Evolutionary conservation across 306 rosid genomes (phyloP).

Genomic region (Ziziphus jujuba): DNA sequence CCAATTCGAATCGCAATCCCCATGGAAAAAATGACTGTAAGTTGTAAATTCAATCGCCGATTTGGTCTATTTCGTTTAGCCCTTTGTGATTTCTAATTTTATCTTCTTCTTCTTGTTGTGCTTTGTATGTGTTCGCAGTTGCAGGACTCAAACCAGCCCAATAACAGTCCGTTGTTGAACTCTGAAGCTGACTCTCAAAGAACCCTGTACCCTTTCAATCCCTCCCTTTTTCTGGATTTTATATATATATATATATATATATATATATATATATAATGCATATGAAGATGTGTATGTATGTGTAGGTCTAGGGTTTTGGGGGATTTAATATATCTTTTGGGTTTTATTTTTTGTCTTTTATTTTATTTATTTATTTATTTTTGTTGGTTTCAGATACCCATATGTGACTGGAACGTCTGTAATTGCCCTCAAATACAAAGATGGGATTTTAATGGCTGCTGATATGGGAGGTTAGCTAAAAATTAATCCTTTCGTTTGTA

Average conservation of each 20-base stretch:
- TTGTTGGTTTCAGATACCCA: constrained; percentile 62
- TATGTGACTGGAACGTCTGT: constrained; percentile 94
- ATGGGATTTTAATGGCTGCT: constrained; percentile 91
- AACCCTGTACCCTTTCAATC: constrained; percentile 50
- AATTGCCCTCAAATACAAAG: constrained; percentile 86
- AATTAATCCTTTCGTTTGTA: neutral
- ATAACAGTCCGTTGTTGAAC: constrained; percentile 19
- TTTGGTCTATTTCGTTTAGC: neutral
- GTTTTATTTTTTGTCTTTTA: neutral
- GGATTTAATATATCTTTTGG: constrained; percentile 7
- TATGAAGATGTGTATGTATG: constrained; percentile 11
- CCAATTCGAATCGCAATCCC: neutral
- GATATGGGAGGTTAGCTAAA: constrained; percentile 85
- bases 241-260: neutral
- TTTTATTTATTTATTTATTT: neutral
- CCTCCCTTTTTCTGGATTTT: neutral
- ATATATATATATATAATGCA: neutral
- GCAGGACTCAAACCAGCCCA: constrained; percentile 38
- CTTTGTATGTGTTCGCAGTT: constrained; percentile 10
- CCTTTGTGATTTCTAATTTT: neutral
- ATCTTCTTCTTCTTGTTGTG: neutral
- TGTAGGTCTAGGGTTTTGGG: neutral
- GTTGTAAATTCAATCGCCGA: neutral
- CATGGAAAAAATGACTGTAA: constrained; percentile 19
- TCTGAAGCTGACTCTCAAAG: constrained; percentile 51